Conservation (phyloP, 176 grass and related monocot genomes). For the Carex littledalei region DNA sequence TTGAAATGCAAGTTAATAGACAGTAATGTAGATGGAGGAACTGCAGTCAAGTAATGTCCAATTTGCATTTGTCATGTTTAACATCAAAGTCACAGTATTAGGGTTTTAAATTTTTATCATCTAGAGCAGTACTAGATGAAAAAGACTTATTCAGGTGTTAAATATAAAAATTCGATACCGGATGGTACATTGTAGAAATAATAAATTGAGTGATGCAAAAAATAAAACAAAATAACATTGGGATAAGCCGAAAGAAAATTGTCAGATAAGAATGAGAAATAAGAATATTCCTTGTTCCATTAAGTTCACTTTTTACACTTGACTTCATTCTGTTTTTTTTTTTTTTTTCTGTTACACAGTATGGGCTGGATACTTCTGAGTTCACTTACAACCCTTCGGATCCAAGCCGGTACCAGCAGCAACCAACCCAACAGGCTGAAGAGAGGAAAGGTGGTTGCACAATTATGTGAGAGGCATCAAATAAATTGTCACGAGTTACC, state of each 20-base stretch:
- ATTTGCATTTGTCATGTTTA: neutral
- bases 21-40: neutral
- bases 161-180: neutral
- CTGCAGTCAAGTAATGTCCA: neutral
- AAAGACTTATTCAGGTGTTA: neutral
- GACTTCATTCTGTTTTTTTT: neutral
- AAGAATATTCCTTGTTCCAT: neutral
- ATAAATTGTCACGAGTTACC: neutral
- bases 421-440: conserved; percentile 45
- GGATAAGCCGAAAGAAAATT: neutral
- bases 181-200: neutral
- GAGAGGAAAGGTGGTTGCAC: conserved; percentile 63
- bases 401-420: conserved; percentile 61
- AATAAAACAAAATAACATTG: neutral
- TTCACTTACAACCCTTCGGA: conserved; percentile 91
- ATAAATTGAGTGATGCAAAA: neutral
- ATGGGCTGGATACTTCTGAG: conserved; percentile 81
- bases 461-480: conserved; percentile 50
- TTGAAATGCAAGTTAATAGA: neutral
- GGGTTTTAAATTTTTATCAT: neutral
- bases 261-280: neutral
- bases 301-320: neutral
- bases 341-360: conserved; percentile 36
- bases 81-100: neutral
- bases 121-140: neutral